phyloP scores from a whole-genome alignment of 2,329 filamentous ascomycete genomes.

The Calonectria pseudoreteaudii region DNA sequence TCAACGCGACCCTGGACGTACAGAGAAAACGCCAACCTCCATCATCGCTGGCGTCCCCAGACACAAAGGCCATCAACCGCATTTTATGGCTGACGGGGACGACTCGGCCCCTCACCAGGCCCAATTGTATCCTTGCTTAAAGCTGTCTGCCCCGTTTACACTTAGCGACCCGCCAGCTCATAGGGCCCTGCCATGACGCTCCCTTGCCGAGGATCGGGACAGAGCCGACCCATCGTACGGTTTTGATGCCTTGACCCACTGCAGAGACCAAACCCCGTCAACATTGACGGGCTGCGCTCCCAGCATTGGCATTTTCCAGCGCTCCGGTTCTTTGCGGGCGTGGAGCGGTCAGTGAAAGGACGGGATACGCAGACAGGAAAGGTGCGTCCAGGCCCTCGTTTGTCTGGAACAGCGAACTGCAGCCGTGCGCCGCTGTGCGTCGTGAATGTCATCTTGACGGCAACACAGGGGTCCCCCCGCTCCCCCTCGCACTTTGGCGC shows the following conservation, averaged over 20 bases:
- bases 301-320: background rate
- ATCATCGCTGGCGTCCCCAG: background rate
- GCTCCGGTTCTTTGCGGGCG: background rate
- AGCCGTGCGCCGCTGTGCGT: slow-evolving; percentile 33
- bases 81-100: slow-evolving; percentile 4
- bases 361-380: background rate
- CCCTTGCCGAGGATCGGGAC: slow-evolving; percentile 22
- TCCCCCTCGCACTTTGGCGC: background rate
- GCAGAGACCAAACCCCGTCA: background rate
- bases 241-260: slow-evolving; percentile 13
- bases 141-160: slow-evolving; percentile 7
- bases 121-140: slow-evolving; percentile 21
- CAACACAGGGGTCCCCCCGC: slow-evolving; percentile 19
- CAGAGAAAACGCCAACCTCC: background rate
- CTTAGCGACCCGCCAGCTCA: slow-evolving; percentile 17
- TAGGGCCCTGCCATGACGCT: slow-evolving; percentile 12
- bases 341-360: slow-evolving; percentile 5
- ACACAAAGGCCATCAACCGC: background rate
- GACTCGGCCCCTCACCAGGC: background rate
- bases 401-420: slow-evolving; percentile 21
- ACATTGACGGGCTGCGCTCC: background rate
- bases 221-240: slow-evolving; percentile 25
- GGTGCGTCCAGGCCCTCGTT: background rate
- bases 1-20: slow-evolving; percentile 2
- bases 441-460: slow-evolving; percentile 27